Evolutionary conservation across 2,329 filamentous ascomycete genomes (phyloP).

Genomic region (Colletotrichum godetiae): DNA sequence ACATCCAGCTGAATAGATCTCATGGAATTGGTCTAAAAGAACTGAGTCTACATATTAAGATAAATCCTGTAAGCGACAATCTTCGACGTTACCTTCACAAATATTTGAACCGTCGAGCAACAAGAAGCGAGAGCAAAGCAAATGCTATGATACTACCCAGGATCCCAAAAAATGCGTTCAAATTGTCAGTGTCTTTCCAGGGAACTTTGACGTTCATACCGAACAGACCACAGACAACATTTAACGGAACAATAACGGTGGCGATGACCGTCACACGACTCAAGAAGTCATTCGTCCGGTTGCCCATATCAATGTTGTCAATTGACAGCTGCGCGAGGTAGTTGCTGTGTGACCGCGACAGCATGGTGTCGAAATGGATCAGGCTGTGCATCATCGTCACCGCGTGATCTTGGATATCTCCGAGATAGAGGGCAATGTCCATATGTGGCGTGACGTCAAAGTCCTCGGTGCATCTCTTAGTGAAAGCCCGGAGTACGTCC

Average conservation of each 20-base stretch:
- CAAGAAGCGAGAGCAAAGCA: conserved; percentile 55
- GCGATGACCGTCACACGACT: conserved; percentile 96
- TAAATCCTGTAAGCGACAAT: no score
- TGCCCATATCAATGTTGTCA: conserved; percentile 89
- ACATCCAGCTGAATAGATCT: no score
- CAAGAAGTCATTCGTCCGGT: conserved; percentile 86
- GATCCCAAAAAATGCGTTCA: conserved; percentile 65
- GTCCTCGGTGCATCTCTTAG: conserved; percentile 98
- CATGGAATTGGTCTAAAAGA: no score
- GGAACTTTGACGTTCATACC: conserved; percentile 88
- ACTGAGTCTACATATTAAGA: no score
- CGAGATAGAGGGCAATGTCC: conserved; percentile 95
- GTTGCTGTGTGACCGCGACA: conserved; percentile 92
- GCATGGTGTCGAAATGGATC: conserved; percentile 96
- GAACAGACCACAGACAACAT: conserved; percentile 87
- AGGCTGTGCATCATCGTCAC: conserved; percentile 99
- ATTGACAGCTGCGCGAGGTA: conserved; percentile 95
- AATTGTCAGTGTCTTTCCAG: conserved; percentile 62
- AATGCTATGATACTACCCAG: conserved; percentile 64
- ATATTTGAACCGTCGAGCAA: conserved; percentile 20
- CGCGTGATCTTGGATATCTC: conserved; percentile 98
- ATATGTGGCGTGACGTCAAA: conserved; percentile 95
- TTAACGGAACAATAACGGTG: conserved; percentile 93
- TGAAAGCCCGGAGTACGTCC: conserved; percentile 95
- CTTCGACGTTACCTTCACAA: background rate